These are phyloP conservation scores for Fusarium tupiense DNA, from an alignment of 2,329 filamentous ascomycete genomes.

Conservation along the genomic window DNA sequence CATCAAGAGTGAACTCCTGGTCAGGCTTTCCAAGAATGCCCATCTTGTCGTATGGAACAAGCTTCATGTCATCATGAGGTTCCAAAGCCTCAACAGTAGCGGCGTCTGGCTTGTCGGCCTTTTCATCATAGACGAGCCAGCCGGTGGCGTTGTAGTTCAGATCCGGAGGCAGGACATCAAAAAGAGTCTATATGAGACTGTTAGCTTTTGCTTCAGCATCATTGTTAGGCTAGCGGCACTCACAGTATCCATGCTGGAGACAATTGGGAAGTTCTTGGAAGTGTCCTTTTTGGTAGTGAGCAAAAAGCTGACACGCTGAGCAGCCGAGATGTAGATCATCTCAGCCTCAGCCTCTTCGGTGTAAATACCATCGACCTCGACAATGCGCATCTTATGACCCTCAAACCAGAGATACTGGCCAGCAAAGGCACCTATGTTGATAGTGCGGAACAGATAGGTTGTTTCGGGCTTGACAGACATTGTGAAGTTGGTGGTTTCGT, in stretches of 20 bases:
- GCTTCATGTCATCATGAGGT: conserved; percentile 77
- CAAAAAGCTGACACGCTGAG: conserved; percentile 72
- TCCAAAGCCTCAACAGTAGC: conserved; percentile 68
- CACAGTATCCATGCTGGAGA: conserved; percentile 75
- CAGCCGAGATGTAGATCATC: conserved; percentile 73
- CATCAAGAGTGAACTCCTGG: conserved; percentile 69
- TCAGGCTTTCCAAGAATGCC: conserved; percentile 70
- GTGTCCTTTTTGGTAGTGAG: conserved; percentile 72
- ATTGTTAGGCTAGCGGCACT: conserved; percentile 19
- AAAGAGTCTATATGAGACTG: conserved; percentile 60
- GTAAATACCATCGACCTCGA: conserved; percentile 80
- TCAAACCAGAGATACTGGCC: conserved; percentile 74
- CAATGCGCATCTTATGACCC: conserved; percentile 72
- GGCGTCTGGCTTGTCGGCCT: conserved; percentile 59
- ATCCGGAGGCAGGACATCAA: conserved; percentile 72
- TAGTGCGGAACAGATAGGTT: conserved; percentile 77
- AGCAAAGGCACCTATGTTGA: conserved; percentile 79
- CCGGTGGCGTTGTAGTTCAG: conserved; percentile 76
- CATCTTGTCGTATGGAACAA: conserved; percentile 75
- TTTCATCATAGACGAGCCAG: conserved; percentile 67
- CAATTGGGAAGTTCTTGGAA: conserved; percentile 71
- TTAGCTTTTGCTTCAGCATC: neutral
- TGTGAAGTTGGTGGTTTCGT: conserved; percentile 71
- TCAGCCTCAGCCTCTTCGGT: conserved; percentile 67
- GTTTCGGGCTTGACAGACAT: conserved; percentile 71